phyloP scores from a whole-genome alignment of 768 basidiomycete species.

The Imleria badia region DNA sequence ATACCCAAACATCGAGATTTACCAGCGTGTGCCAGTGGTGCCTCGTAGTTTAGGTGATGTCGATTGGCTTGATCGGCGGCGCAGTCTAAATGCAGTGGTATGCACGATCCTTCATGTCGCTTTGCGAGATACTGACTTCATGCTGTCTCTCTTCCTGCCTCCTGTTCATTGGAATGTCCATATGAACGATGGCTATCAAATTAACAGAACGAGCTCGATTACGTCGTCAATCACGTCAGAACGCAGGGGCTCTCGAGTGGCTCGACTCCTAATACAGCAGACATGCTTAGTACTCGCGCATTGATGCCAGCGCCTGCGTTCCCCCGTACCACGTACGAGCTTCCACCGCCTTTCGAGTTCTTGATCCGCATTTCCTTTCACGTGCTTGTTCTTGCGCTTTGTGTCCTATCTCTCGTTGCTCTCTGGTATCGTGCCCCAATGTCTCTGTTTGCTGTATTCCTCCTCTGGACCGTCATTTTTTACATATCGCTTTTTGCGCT shows the following conservation, averaged over 20 bases:
- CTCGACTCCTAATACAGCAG: constrained; percentile 54
- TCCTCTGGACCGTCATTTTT: constrained; percentile 58
- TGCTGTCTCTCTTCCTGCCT: constrained; percentile 6
- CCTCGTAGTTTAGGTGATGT: constrained; percentile 65
- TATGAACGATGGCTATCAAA: constrained; percentile 11
- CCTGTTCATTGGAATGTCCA: not conserved
- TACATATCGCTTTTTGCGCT: constrained; percentile 53
- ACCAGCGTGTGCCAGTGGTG: constrained; percentile 43
- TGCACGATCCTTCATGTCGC: constrained; percentile 30
- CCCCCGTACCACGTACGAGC: constrained; percentile 25
- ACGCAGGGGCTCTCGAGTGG: constrained; percentile 35
- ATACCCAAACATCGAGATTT: constrained; percentile 43
- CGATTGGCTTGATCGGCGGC: constrained; percentile 75
- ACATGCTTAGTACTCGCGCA: constrained; percentile 44
- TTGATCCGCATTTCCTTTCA: constrained; percentile 56
- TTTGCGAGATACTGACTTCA: constrained; percentile 23
- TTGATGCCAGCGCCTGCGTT: constrained; percentile 30
- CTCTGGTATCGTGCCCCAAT: constrained; percentile 57
- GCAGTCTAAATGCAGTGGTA: constrained; percentile 71
- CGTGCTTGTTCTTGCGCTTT: constrained; percentile 55
- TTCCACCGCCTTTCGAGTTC: constrained; percentile 40
- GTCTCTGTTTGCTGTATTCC: constrained; percentile 61
- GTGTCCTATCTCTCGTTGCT: constrained; percentile 53
- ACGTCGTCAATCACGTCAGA: constrained; percentile 56
- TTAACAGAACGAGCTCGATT: constrained; percentile 71